phyloP scores from a whole-genome alignment of 345 rosid genomes.

The Dipteronia sinensis region DNA sequence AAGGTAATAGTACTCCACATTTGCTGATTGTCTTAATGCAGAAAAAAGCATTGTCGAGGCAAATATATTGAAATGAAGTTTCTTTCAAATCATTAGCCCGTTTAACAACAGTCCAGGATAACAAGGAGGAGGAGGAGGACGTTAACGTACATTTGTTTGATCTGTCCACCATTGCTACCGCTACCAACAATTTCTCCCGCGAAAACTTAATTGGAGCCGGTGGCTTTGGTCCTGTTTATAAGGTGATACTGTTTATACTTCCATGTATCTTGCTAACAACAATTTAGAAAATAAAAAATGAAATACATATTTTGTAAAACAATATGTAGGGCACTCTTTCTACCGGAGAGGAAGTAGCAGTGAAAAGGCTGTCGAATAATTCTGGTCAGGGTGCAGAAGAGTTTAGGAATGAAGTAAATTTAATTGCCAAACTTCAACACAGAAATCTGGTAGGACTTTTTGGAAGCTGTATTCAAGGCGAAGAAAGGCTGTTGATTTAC shows the following conservation, averaged over 20 bases:
- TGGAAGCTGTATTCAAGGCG: slow-evolving; percentile 40
- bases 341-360: slow-evolving; percentile 48
- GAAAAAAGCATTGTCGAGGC: not conserved
- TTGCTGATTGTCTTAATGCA: not conserved
- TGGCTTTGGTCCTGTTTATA: slow-evolving; percentile 56
- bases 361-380: slow-evolving; percentile 46
- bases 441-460: slow-evolving; percentile 49
- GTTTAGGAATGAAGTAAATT: slow-evolving; percentile 41
- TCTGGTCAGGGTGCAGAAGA: slow-evolving; percentile 50
- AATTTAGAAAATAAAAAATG: not conserved
- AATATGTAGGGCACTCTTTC: slow-evolving; percentile 25
- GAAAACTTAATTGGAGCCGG: slow-evolving; percentile 35
- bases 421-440: slow-evolving; percentile 57
- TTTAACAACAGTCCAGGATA: not conserved
- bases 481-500: slow-evolving; percentile 27
- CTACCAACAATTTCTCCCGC: slow-evolving; percentile 32
- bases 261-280: not conserved
- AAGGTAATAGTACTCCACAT: not conserved
- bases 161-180: slow-evolving; percentile 24
- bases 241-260: slow-evolving; percentile 22
- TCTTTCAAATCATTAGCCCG: not conserved
- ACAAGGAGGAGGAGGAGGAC: slow-evolving; percentile 17
- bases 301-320: no score
- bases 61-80: not conserved
- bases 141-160: slow-evolving; percentile 30